Evolutionary conservation across 1,284 basidiomycete genomes (phyloP), one percentile per base, ranked within the genome.

Genomic region (Melampsora allii-populina): DNA sequence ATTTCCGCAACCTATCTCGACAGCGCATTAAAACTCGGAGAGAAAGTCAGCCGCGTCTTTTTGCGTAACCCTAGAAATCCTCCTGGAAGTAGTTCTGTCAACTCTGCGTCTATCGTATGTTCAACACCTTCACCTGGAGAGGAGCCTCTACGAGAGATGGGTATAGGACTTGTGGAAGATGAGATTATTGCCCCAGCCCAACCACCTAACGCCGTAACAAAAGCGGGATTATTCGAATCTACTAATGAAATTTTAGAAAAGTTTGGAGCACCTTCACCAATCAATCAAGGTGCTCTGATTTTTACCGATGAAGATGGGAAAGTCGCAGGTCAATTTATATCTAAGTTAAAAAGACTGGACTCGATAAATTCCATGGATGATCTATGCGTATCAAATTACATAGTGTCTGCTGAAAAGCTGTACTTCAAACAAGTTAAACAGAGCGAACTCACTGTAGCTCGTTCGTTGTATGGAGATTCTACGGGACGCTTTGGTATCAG

Each of bases 241-340:
- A 92, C 94, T 76, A 87, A 89, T 12, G 89, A 89, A 3, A 91
- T 94, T 74, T 88, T 91, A 45, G 91, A 92, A 78, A 92, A 94
- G 79, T 94, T 94, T 84, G 80, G 80, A 29, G 84, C 84, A 2
- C 89, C 89, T 76, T 94, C 92, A 9, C 91, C 91, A 5, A 83
- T 94, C 76, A 95, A 95, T 84, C 94, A 94, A 83, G 91, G 91
- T 14, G 91, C 92, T 80, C 89, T 75, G n/a, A 76, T 90, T 88
- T 95, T 95, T 83, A 95, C 92, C 29, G 92, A 94, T 82, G 85
- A 90, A 1, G 91, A 94, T 81, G 92, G 92, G 58, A 91, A 91
- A 76, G 92, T 94, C 65, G 89, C 91, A n/a, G 86, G 89, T 64
- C 88, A 91, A 67, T 94, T 96, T 80, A 89, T 94, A 24, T 88